Evolutionary conservation across 2,329 filamentous ascomycete genomes (phyloP).

Genomic region (Colletotrichum abscissum): DNA sequence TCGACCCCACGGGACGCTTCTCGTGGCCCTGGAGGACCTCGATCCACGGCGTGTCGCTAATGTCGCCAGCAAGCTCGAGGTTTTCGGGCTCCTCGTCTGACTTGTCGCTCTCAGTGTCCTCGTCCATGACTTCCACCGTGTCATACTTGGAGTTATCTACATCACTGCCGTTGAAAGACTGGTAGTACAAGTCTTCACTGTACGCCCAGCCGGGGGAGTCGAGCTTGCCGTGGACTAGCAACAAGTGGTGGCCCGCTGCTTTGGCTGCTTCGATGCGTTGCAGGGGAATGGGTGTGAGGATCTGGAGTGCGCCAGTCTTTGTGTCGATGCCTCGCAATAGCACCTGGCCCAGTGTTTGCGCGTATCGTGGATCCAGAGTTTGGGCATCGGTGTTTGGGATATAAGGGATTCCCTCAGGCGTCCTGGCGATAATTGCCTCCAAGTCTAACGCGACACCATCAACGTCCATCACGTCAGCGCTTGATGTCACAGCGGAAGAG

Average conservation of each 20-base stretch:
- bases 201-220: constrained; percentile 78
- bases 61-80: constrained; percentile 35
- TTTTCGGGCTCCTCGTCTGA: constrained; percentile 44
- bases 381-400: constrained; percentile 66
- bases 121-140: constrained; percentile 46
- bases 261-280: constrained; percentile 53
- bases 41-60: constrained; percentile 65
- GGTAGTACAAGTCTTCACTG: constrained; percentile 68
- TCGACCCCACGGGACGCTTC: constrained; percentile 67
- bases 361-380: constrained; percentile 69
- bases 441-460: constrained; percentile 16
- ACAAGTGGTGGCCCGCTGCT: constrained; percentile 59
- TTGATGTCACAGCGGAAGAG: not conserved
- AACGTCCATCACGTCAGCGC: constrained; percentile 35
- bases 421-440: constrained; percentile 48
- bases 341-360: constrained; percentile 70
- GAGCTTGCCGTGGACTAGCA: constrained; percentile 75
- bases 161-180: constrained; percentile 40
- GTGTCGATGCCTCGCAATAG: constrained; percentile 78
- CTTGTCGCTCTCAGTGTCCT: constrained; percentile 48
- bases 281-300: constrained; percentile 70
- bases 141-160: constrained; percentile 42
- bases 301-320: constrained; percentile 63
- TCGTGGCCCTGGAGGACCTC: constrained; percentile 66
- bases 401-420: constrained; percentile 70